These are phyloP conservation scores for Rubia peregrina DNA, from an alignment of 305 asterid genomes.

Conservation along the genomic window DNA sequence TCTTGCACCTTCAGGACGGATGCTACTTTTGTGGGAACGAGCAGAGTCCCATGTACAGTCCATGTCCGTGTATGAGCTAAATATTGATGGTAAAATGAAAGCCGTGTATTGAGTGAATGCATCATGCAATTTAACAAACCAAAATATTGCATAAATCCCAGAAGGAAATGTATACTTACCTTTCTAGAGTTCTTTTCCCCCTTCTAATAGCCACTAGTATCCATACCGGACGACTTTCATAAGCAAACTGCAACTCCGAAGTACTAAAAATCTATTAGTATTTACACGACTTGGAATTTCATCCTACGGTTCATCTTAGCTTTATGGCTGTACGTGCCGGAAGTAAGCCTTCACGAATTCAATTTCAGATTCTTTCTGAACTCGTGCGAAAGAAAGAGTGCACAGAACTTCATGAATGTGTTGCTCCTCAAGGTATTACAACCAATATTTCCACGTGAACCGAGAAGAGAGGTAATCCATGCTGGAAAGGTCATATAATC, in stretches of 20 bases:
- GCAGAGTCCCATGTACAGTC: neutral
- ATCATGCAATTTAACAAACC: neutral
- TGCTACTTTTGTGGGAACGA: neutral
- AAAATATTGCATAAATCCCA: neutral
- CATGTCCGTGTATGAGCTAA: neutral
- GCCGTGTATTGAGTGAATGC: neutral
- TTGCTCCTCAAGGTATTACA: slow-evolving; percentile 2
- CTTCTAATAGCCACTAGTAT: neutral
- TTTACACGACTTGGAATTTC: neutral
- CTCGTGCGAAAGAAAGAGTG: neutral
- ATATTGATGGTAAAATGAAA: neutral
- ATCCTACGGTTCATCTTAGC: neutral
- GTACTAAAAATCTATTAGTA: neutral
- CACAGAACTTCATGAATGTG: neutral
- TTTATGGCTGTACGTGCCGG: slow-evolving; percentile 5
- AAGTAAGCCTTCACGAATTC: neutral
- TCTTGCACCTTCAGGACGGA: neutral
- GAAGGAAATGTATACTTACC: neutral
- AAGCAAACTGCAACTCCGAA: neutral
- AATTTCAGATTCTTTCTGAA: neutral
- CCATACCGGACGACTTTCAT: slow-evolving; percentile 1
- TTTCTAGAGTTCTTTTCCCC: neutral
- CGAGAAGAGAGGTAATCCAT: neutral
- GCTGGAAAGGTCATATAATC: slow-evolving; percentile 13
- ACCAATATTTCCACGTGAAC: slow-evolving; percentile 1